Conservation (phyloP, 2,329 filamentous ascomycete genomes). For the Penicillium olsonii region DNA sequence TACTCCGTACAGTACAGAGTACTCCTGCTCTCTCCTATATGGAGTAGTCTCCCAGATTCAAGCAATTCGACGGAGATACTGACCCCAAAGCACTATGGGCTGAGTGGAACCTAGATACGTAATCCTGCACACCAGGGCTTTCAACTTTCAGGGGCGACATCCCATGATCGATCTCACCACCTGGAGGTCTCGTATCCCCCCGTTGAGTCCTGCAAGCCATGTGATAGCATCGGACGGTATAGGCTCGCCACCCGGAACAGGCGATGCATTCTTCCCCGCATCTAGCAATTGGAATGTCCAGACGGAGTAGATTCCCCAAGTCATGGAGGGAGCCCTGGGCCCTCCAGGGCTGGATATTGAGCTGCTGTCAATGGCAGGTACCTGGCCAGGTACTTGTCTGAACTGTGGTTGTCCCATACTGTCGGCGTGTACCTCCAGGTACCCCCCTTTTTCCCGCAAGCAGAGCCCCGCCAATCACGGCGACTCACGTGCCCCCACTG, state of each 20-base stretch:
- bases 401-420: not conserved
- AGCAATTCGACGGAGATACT: no score
- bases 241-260: not conserved
- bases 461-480: conserved; percentile 25
- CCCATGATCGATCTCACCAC: conserved; percentile 20
- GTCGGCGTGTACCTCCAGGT: not conserved
- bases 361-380: not conserved
- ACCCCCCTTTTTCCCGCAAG: conserved; percentile 28
- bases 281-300: no score
- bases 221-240: conserved; percentile 17
- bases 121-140: no score
- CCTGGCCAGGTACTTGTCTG: not conserved
- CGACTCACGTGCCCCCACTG: conserved; percentile 28
- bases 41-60: no score
- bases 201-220: conserved; percentile 2
- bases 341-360: no score
- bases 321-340: no score
- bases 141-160: conserved; percentile 20
- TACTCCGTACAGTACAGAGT: not conserved
- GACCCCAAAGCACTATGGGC: not conserved
- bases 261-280: no score
- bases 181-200: not conserved
- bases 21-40: not conserved
- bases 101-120: conserved; percentile 5
- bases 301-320: no score